phyloP scores from a whole-genome alignment of 1,139 yeast genomes.

The Candida smagusa region DNA sequence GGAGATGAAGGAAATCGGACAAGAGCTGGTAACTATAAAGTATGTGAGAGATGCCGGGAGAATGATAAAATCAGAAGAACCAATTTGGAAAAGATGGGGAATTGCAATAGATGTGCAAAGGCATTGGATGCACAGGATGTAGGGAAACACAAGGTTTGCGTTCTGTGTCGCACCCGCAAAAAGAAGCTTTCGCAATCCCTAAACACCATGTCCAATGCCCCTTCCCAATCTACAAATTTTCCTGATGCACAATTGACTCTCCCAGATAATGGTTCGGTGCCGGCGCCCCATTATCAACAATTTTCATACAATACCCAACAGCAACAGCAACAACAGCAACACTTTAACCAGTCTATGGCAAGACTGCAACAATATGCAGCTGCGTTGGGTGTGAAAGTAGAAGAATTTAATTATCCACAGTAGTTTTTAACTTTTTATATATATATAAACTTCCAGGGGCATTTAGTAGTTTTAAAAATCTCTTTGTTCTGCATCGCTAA shows the following conservation, averaged over 20 bases:
- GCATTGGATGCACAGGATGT: slow-evolving; percentile 42
- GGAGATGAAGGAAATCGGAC: slow-evolving; percentile 16
- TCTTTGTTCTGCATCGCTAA: not conserved
- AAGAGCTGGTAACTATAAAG: slow-evolving; percentile 45
- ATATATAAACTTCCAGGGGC: not conserved
- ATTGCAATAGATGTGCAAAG: slow-evolving; percentile 61
- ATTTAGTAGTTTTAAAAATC: not conserved
- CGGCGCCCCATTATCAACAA: slow-evolving; percentile 7
- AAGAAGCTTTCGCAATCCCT: slow-evolving; percentile 28
- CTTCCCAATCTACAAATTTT: not conserved
- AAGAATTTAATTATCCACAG: slow-evolving; percentile 9
- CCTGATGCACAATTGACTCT: not conserved
- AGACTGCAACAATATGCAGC: slow-evolving; percentile 12
- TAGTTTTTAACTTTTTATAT: slow-evolving; percentile 3
- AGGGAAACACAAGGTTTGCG: slow-evolving; percentile 56
- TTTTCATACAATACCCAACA: slow-evolving; percentile 12
- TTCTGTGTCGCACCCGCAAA: slow-evolving; percentile 50
- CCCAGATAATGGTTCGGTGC: slow-evolving; percentile 1
- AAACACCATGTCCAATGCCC: slow-evolving; percentile 6
- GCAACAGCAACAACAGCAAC: slow-evolving; percentile 14
- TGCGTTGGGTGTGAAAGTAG: slow-evolving; percentile 8
- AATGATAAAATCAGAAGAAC: slow-evolving; percentile 58
- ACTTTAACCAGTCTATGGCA: slow-evolving; percentile 16
- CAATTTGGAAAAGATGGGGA: slow-evolving; percentile 53
- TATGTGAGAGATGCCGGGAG: slow-evolving; percentile 60